Evolutionary conservation across 2,329 filamentous ascomycete genomes (phyloP).

Genomic region (Boeremia exigua): DNA sequence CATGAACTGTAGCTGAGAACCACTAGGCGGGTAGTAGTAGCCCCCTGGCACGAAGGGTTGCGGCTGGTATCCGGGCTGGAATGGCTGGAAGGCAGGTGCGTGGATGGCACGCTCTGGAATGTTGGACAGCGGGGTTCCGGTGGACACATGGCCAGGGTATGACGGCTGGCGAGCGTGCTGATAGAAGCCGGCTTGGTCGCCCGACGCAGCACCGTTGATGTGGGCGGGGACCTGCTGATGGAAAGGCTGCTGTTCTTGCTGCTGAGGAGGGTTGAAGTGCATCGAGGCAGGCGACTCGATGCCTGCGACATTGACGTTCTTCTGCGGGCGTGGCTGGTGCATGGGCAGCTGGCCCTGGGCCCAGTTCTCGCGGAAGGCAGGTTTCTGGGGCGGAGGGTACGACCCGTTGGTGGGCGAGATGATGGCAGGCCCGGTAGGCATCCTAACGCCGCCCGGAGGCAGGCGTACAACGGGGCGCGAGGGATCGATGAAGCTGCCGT

Average conservation of each 20-base stretch:
- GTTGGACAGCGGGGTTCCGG: constrained; percentile 83
- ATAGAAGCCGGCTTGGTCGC: constrained; percentile 54
- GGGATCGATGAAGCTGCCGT: constrained; percentile 62
- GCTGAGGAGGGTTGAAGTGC: constrained; percentile 64
- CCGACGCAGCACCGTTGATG: constrained; percentile 63
- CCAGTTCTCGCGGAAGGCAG: constrained; percentile 65
- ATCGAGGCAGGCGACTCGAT: constrained; percentile 82
- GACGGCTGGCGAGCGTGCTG: constrained; percentile 71
- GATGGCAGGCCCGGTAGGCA: constrained; percentile 38
- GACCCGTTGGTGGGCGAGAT: constrained; percentile 44
- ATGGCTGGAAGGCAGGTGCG: constrained; percentile 82
- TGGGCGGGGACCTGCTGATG: constrained; percentile 91
- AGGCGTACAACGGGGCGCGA: constrained; percentile 80
- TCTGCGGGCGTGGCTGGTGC: constrained; percentile 94
- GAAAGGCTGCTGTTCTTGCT: constrained; percentile 82
- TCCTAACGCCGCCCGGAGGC: constrained; percentile 64
- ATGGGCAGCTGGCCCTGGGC: constrained; percentile 69
- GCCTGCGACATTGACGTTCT: constrained; percentile 88
- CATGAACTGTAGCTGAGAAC: constrained; percentile 51
- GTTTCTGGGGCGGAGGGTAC: constrained; percentile 61
- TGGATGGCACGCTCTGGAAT: constrained; percentile 93
- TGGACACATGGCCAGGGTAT: constrained; percentile 72
- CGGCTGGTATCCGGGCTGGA: constrained; percentile 61
- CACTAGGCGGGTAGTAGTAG: constrained; percentile 68
- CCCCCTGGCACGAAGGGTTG: constrained; percentile 48